These are phyloP conservation scores for Colletotrichum liaoningense DNA, from an alignment of 2,329 filamentous ascomycete species.

Conservation along the genomic window DNA sequence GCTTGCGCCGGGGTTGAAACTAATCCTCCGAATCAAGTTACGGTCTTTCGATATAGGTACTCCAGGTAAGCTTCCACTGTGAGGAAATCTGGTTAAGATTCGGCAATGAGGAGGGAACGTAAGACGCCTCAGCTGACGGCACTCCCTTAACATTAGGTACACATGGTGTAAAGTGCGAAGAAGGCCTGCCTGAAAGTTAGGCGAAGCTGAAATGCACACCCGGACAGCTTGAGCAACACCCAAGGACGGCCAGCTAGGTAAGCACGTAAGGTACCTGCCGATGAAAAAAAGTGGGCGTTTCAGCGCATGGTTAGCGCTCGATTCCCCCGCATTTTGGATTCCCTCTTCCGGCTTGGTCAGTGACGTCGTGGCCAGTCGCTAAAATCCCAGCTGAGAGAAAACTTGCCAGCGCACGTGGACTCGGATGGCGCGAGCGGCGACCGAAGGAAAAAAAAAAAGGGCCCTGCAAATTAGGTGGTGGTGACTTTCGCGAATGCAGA, in stretches of 20 bases:
- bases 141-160: neutral
- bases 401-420: conserved; percentile 32
- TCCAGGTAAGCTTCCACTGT: too few species aligned
- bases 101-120: too few species aligned
- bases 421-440: conserved; percentile 15
- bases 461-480: conserved; percentile 1
- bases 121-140: neutral
- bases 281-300: conserved; percentile 9
- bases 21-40: too few species aligned
- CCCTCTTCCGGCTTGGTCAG: conserved; percentile 14
- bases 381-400: conserved; percentile 20
- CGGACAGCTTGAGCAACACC: neutral
- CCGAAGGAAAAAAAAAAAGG: neutral
- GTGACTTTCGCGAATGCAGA: conserved; percentile 15
- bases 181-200: neutral
- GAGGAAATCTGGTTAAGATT: too few species aligned
- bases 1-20: too few species aligned
- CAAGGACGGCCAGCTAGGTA: neutral
- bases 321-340: conserved; percentile 32
- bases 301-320: conserved; percentile 24
- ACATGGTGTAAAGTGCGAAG: neutral
- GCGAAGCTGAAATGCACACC: neutral
- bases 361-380: conserved; percentile 29
- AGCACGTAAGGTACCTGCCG: too few species aligned
- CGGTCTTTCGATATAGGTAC: too few species aligned